Conservation (phyloP, 768 basidiomycete species). For the Boletellus ananas region DNA sequence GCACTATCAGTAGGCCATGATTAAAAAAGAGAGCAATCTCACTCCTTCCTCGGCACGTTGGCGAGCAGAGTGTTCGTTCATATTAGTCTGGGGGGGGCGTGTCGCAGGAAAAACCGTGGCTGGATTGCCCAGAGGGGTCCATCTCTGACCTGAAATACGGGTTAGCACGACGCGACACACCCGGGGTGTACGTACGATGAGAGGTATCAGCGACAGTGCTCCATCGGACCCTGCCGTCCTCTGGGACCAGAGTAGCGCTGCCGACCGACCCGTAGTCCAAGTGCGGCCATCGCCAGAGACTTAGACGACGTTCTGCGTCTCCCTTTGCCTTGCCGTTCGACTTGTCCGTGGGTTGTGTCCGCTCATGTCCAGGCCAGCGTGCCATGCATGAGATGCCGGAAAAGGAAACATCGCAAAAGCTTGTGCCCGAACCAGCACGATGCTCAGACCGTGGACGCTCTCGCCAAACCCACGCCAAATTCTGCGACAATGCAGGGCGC, state of each 20-base stretch:
- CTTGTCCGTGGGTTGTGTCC: conserved; percentile 23
- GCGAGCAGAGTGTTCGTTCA: conserved; percentile 33
- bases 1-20: neutral
- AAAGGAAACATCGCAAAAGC: conserved; percentile 16
- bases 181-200: conserved; percentile 16
- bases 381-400: conserved; percentile 57
- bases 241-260: conserved; percentile 50
- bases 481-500: conserved; percentile 32
- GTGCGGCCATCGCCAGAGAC: conserved; percentile 45
- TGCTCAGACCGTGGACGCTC: conserved; percentile 54
- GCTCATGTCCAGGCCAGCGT: conserved; percentile 60
- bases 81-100: conserved; percentile 33
- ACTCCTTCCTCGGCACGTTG: conserved; percentile 68
- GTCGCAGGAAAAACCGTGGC: conserved; percentile 58
- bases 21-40: conserved; percentile 13
- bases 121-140: conserved; percentile 30
- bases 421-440: conserved; percentile 24
- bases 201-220: conserved; percentile 35
- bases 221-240: conserved; percentile 50
- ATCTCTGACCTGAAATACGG: conserved; percentile 26
- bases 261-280: conserved; percentile 55
- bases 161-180: conserved; percentile 4
- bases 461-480: conserved; percentile 36
- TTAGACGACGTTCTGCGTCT: no score
- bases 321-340: conserved; percentile 1